A percentile compares a stretch with the other conserved stretches of the same genome.
Evolutionary conservation across 768 basidiomycete species (phyloP).

Genomic region (Xerocomellus chrysenteron): DNA sequence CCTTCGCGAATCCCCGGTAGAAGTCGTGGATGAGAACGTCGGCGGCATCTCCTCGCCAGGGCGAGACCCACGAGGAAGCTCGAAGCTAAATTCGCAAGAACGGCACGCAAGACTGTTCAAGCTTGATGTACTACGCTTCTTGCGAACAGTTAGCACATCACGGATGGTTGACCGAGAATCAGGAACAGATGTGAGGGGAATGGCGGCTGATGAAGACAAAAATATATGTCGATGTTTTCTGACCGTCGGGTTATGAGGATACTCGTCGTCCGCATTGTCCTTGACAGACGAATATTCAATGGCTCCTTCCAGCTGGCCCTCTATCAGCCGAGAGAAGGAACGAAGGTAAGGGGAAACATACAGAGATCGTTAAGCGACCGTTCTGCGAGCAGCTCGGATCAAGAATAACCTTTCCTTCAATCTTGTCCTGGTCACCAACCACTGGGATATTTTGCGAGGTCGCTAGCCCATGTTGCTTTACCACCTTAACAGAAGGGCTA

Average conservation of each 20-base stretch:
- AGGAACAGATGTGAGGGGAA: conserved; percentile 36
- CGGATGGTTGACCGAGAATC: conserved; percentile 27
- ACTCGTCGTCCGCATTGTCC: conserved; percentile 18
- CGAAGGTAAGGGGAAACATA: conserved; percentile 25
- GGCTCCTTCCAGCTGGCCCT: conserved; percentile 57
- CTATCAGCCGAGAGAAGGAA: conserved; percentile 1
- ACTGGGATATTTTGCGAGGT: conserved; percentile 41
- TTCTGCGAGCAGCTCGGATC: conserved; percentile 50
- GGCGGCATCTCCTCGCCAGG: conserved; percentile 62
- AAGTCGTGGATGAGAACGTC: conserved; percentile 46
- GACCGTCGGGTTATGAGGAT: conserved; percentile 20
- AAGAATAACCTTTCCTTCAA: conserved; percentile 59
- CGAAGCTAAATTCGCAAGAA: conserved; percentile 51
- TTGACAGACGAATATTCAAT: conserved; percentile 45
- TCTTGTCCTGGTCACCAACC: conserved; percentile 58
- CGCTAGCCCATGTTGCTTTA: conserved; percentile 29
- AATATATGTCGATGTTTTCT: conserved; percentile 45
- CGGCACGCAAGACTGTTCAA: conserved; percentile 33
- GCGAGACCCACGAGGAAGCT: conserved; percentile 49
- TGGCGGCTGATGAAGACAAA: conserved; percentile 44
- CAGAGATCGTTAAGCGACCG: conserved; percentile 59
- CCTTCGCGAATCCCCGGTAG: conserved; percentile 26
- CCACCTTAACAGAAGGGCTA: conserved; percentile 59
- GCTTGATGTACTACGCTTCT: conserved; percentile 45
- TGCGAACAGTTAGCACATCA: conserved; percentile 41